A percentile compares a stretch with the other conserved stretches of the same genome.
Evolutionary conservation across 768 basidiomycete species (phyloP).

Genomic region (Tricholoma terreum): DNA sequence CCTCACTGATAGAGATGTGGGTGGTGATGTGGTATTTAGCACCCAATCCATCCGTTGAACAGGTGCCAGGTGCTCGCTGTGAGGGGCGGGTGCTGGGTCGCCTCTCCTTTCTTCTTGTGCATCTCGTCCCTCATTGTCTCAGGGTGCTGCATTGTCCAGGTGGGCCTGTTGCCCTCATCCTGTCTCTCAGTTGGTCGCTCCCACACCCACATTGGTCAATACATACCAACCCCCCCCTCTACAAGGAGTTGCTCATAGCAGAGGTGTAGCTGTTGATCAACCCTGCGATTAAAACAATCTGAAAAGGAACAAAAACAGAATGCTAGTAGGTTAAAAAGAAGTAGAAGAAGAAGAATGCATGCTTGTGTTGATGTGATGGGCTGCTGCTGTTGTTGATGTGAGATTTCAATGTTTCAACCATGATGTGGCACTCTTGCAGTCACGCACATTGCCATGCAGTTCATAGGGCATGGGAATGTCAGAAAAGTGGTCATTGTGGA

Average conservation of each 20-base stretch:
- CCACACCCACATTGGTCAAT: too few species aligned
- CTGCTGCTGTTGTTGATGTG: too few species aligned
- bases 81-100: not conserved
- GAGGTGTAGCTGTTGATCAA: not conserved
- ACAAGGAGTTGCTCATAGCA: too few species aligned
- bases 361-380: not conserved
- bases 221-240: too few species aligned
- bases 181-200: not conserved
- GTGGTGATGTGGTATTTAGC: not conserved
- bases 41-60: not conserved
- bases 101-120: too few species aligned
- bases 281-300: not conserved
- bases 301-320: not conserved
- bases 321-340: not conserved
- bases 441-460: too few species aligned
- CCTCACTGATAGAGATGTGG: not conserved
- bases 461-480: too few species aligned
- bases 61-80: not conserved
- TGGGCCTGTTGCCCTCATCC: not conserved
- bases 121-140: too few species aligned
- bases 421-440: too few species aligned
- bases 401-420: too few species aligned
- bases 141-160: not conserved
- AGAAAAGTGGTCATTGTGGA: too few species aligned
- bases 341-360: not conserved